Evolutionary conservation across 345 rosid genomes (phyloP), one percentile per base, ranked within the genome.

Genomic region (Odontarrhena argentea): DNA sequence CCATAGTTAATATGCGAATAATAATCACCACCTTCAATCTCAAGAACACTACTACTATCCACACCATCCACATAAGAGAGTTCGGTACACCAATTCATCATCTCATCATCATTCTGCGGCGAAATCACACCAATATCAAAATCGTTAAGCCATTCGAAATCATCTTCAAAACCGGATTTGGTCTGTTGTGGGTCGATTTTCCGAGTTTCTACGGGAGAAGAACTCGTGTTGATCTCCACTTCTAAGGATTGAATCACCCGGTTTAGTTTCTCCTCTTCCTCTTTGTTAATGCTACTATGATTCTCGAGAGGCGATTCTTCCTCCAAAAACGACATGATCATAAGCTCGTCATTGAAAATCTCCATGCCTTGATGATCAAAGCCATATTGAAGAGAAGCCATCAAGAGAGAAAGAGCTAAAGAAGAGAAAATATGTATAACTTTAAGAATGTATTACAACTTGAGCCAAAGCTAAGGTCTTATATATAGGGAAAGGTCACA

Each of bases 221-320:
- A 67, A 41, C 55, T 68, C 34, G 48, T 65, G 65, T 79, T 73
- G 65, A 83, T 78, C 80, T 81, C 87, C 7, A 80, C 83, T 62
- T 81, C 85, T 22, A 83, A 56, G 6, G 87, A 83, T 45, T 70
- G 78, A 43, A 85, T 85, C 28, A 81, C 75, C 9, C 77, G 49
- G 24, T 81, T 71, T 46, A 83, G 6, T 51, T 70, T 77, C 60
- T 79, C 83, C 14, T 77, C 82, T n/a, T 76, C 80, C 38, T 74
- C 77, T 65, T 72, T 51, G 54, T 50, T 72, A 41, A 57, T 50
- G 52, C 32, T 67, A 54, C 3, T 53, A 34, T 53, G 62, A 6
- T 72, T 81, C 25, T 81, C 87, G 1, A 63, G 14, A 0, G 56
- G 63, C 1, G 78, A 48, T 34, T 81, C 85, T 56, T 81, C 87